phyloP scores from a whole-genome alignment of 352 stramenopile species.

The Pythium oligandrum region DNA sequence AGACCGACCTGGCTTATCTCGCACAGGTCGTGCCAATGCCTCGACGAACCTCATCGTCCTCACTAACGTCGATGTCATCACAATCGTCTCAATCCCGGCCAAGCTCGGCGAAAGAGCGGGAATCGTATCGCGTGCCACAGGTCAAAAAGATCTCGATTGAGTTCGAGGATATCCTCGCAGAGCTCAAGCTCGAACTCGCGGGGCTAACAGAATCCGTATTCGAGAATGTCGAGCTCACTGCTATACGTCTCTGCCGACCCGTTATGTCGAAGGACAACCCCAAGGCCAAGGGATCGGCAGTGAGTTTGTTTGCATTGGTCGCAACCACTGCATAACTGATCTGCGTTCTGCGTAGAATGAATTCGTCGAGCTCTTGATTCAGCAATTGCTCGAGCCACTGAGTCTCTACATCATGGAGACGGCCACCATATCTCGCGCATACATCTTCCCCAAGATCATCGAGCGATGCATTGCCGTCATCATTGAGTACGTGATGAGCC shows the following conservation, averaged over 20 bases:
- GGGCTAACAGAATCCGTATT: constrained; percentile 52
- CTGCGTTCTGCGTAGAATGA: constrained; percentile 25
- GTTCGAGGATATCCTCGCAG: constrained; percentile 34
- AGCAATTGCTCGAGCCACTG: constrained; percentile 43
- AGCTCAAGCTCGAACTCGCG: constrained; percentile 48
- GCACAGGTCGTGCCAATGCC: too few relatives aligned
- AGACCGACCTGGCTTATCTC: constrained; percentile 18
- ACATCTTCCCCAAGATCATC: constrained; percentile 45
- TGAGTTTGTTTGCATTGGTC: too few relatives aligned
- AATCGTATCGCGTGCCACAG: constrained; percentile 27
- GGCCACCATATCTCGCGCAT: constrained; percentile 33
- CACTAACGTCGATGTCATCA: too few relatives aligned
- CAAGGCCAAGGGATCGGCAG: constrained; percentile 5
- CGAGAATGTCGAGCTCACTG: constrained; percentile 40
- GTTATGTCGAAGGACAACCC: constrained; percentile 16
- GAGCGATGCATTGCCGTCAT: constrained; percentile 51
- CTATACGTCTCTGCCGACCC: constrained; percentile 26
- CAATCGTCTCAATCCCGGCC: too few relatives aligned
- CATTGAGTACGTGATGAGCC: constrained; percentile 32
- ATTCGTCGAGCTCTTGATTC: constrained; percentile 43
- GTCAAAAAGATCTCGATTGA: constrained; percentile 51
- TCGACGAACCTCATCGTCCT: too few relatives aligned
- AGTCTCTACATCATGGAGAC: constrained; percentile 30
- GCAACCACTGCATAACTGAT: too few relatives aligned
- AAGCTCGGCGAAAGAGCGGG: too few relatives aligned